These are phyloP conservation scores for Penicillium sp. DNA, from an alignment of 2,329 filamentous ascomycete species.

Conservation along the genomic window DNA sequence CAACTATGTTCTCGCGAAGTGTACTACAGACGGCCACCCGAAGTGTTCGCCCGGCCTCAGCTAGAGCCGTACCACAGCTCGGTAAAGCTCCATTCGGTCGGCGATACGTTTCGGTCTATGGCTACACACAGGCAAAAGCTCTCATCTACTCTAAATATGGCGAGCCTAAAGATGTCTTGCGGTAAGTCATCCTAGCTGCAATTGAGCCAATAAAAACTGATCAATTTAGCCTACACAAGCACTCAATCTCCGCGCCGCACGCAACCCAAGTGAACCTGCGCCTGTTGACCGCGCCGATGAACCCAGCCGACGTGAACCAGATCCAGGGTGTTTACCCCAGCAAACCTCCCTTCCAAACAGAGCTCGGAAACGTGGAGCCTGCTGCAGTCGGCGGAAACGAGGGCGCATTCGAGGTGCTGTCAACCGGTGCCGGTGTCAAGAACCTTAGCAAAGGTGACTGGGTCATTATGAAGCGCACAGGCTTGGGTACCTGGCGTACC, in stretches of 20 bases:
- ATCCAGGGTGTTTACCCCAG: conserved; percentile 94
- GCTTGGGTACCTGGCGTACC: conserved; percentile 92
- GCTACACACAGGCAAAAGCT: conserved; percentile 50
- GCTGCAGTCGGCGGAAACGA: conserved; percentile 70
- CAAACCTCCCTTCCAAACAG: conserved; percentile 71
- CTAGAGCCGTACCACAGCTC: conserved; percentile 8
- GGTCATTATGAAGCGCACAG: conserved; percentile 81
- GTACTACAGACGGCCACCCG: conserved; percentile 20
- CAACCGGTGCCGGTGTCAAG: conserved; percentile 60
- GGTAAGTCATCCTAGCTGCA: conserved; percentile 24
- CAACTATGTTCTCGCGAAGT: conserved; percentile 29
- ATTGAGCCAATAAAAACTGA: neutral
- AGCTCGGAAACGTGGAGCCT: conserved; percentile 72
- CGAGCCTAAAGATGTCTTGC: conserved; percentile 48
- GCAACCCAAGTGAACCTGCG: conserved; percentile 73
- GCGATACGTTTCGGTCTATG: conserved; percentile 46
- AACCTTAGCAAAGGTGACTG: conserved; percentile 76
- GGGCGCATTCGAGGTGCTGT: conserved; percentile 85
- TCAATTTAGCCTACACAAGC: conserved; percentile 41
- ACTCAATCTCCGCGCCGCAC: conserved; percentile 49
- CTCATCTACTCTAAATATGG: conserved; percentile 49
- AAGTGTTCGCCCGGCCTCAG: conserved; percentile 8
- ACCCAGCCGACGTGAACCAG: conserved; percentile 96
- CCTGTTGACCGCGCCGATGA: conserved; percentile 87
- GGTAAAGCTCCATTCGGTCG: conserved; percentile 19